Evolutionary conservation across 768 basidiomycete species (phyloP).

Genomic region (Termitomyces sp.): DNA sequence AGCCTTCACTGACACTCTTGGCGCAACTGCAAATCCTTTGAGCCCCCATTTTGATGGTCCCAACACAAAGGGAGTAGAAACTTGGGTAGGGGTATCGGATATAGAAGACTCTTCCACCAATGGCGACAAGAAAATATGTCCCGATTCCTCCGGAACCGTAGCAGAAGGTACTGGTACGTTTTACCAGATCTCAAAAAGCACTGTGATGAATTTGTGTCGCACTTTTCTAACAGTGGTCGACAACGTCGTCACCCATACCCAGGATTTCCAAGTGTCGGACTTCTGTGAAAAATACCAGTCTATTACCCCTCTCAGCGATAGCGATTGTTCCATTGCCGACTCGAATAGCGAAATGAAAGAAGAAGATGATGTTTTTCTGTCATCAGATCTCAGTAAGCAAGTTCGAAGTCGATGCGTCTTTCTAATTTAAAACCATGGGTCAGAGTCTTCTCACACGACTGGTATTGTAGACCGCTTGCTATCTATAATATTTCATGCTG

Average conservation of each 20-base stretch:
- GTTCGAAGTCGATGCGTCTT: not conserved
- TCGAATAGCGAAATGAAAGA: too few species aligned
- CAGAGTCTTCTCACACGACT: not conserved
- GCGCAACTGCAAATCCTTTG: not conserved
- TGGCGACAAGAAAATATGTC: not conserved
- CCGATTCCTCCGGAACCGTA: not conserved
- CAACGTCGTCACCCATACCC: not conserved
- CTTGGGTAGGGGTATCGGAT: not conserved
- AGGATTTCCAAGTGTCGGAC: not conserved
- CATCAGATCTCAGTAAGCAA: not conserved
- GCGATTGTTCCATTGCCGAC: not conserved
- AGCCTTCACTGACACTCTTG: not conserved
- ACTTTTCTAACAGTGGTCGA: not conserved
- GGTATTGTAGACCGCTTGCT: not conserved
- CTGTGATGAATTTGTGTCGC: not conserved
- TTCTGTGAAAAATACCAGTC: not conserved
- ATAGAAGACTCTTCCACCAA: not conserved
- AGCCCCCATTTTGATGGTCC: not conserved
- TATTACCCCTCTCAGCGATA: not conserved
- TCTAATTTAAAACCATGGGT: too few species aligned
- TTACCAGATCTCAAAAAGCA: not conserved
- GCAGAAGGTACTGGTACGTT: not conserved
- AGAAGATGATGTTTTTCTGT: not conserved
- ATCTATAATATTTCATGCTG: not conserved
- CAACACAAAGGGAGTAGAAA: not conserved